These are phyloP conservation scores for Psilocybe tampanensis DNA, from an alignment of 768 basidiomycete genomes.

Conservation along the genomic window DNA sequence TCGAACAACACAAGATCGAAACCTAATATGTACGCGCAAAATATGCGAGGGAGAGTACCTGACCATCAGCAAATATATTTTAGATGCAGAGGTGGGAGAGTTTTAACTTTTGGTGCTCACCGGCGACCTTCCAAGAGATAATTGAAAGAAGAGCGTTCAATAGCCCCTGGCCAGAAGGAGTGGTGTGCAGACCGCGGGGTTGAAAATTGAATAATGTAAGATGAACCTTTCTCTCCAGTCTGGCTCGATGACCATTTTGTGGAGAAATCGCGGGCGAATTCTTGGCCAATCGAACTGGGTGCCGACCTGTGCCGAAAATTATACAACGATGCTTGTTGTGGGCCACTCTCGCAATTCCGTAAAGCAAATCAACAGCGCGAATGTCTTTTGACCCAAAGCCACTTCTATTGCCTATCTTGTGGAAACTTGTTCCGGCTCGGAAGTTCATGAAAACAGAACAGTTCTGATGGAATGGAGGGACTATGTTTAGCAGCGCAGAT, in stretches of 20 bases:
- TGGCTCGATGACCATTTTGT: not conserved
- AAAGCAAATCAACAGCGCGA: not conserved
- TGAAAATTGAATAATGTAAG: not conserved
- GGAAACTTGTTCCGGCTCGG: not conserved
- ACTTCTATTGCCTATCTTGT: constrained; percentile 5
- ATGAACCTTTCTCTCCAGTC: not conserved
- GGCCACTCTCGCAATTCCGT: not conserved
- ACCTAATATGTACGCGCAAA: not conserved
- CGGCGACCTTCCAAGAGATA: not conserved
- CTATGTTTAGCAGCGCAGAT: constrained; percentile 2
- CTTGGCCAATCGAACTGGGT: not conserved
- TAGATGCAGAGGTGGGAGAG: not conserved
- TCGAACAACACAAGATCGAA: not conserved
- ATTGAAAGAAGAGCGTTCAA: not conserved
- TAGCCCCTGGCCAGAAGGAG: not conserved
- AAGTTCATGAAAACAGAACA: constrained; percentile 1
- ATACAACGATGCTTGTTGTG: not conserved
- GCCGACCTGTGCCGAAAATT: no score
- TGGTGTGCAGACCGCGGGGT: not conserved
- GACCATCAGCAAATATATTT: not conserved
- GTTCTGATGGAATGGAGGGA: constrained; percentile 4
- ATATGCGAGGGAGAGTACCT: not conserved
- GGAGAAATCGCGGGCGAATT: not conserved
- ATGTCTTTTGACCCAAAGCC: not conserved
- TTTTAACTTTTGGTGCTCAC: not conserved